Evolutionary conservation across 805 yeast species (phyloP).

Genomic region (Candida pini): DNA sequence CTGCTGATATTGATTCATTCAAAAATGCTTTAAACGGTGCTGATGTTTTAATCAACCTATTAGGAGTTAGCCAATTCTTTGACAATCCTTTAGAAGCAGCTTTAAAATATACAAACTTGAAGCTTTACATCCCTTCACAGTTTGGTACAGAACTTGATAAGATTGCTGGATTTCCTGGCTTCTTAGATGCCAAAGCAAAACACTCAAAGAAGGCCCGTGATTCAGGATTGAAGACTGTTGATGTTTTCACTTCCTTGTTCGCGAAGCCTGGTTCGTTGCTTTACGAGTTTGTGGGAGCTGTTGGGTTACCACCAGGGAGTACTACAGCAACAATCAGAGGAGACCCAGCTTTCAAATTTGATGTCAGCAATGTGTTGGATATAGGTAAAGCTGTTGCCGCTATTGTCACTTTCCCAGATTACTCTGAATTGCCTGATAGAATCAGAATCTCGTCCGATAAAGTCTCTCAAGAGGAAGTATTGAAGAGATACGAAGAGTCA

Average conservation of each 20-base stretch:
- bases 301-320: slow-evolving; percentile 33
- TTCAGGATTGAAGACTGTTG: slow-evolving; percentile 43
- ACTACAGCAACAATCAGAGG: slow-evolving; percentile 36
- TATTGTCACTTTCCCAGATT: slow-evolving; percentile 31
- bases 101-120: slow-evolving; percentile 31
- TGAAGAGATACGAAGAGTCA: slow-evolving; percentile 34
- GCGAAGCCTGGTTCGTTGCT: slow-evolving; percentile 30
- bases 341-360: slow-evolving; percentile 30
- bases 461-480: slow-evolving; percentile 34
- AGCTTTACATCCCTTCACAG: slow-evolving; percentile 54
- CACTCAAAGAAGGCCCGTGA: slow-evolving; percentile 37
- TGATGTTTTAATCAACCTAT: slow-evolving; percentile 47
- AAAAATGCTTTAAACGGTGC: slow-evolving; percentile 38
- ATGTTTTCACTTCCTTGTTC: slow-evolving; percentile 36
- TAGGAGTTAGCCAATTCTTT: slow-evolving; percentile 21
- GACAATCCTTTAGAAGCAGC: slow-evolving; percentile 37
- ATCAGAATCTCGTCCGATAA: slow-evolving; percentile 38
- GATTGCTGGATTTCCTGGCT: slow-evolving; percentile 9
- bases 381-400: slow-evolving; percentile 39
- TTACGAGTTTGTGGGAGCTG: slow-evolving; percentile 30
- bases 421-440: slow-evolving; percentile 36
- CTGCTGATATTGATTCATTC: slow-evolving; percentile 23
- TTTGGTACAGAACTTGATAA: slow-evolving; percentile 44
- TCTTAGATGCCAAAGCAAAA: slow-evolving; percentile 23
- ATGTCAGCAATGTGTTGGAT: slow-evolving; percentile 35